Conservation (phyloP, 2,329 filamentous ascomycete genomes). For the Penicillium hesseltinei region DNA sequence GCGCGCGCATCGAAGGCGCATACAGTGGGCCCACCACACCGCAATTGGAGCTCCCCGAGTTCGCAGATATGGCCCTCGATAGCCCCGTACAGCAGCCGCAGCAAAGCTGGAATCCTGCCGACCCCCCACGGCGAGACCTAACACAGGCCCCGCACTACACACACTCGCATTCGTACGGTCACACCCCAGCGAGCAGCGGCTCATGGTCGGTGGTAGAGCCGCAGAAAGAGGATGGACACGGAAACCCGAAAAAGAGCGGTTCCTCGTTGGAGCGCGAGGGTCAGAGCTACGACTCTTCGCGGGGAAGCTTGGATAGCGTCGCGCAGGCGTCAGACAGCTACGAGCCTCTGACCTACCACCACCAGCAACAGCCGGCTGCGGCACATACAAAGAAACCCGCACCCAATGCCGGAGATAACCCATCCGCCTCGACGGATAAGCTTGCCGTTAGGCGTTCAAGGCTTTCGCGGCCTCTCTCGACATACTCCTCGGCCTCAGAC, state of each 20-base stretch:
- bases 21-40: constrained; percentile 23
- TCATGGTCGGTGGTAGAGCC: constrained; percentile 37
- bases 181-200: constrained; percentile 35
- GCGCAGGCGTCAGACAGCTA: constrained; percentile 37
- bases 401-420: constrained; percentile 47
- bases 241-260: constrained; percentile 18
- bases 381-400: constrained; percentile 28
- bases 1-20: constrained; percentile 28
- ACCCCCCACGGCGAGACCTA: constrained; percentile 29
- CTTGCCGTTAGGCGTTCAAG: constrained; percentile 53
- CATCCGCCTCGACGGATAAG: constrained; percentile 57
- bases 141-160: constrained; percentile 15
- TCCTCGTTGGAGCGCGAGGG: constrained; percentile 29
- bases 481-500: constrained; percentile 74
- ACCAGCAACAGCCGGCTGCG: constrained; percentile 46
- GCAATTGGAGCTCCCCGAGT: constrained; percentile 25
- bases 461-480: constrained; percentile 68
- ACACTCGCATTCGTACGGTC: constrained; percentile 23
- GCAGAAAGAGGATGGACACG: constrained; percentile 25
- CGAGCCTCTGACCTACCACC: constrained; percentile 53
- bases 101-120: constrained; percentile 18
- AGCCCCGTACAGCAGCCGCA: constrained; percentile 18
- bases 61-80: constrained; percentile 30
- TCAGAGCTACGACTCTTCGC: constrained; percentile 33
- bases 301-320: constrained; percentile 38